Evolutionary conservation across 2,329 filamentous ascomycete genomes (phyloP), one percentile per base, ranked within the genome.

Genomic region (Chrysoporthe austroafricana): DNA sequence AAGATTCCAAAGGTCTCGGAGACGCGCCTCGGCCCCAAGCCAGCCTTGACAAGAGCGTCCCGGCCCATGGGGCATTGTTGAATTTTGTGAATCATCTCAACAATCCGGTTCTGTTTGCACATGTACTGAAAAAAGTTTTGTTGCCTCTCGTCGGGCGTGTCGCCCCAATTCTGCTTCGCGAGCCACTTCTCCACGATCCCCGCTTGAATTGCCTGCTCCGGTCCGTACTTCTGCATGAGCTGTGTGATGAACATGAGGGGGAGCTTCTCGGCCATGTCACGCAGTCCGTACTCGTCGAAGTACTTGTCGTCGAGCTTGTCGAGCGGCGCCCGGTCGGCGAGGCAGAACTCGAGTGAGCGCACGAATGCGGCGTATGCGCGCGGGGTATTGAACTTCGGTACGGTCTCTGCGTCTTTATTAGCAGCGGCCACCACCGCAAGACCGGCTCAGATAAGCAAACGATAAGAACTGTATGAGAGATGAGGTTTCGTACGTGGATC

Each of bases 161-260:
- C 79, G 26, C 90, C 91, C 82, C 91, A 94, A 8, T 88, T 86
- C 76, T 94, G 92, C 72, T 86, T 88, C 44, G 82, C 85, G n/a
- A 94, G 84, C 91, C 91, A 94, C 66, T 86, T 88, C 69, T 90
- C 88, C 50, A 94, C 84, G 70, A 94, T 87, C 7, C 84, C 84
- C 48, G 89, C 88, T 74, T 87, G 83, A 66, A 90, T 79, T 21
- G 93, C 78, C 64, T 84, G 84, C 36, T 83, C 82, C 1, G 84
- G 79, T 21, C 86, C 84, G 72, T 87, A 86, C 70, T 86, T 85
- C 68, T 83, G 84, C n/a, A 90, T 81, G 2, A 93, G 79, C 69
- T 88, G 83, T 44, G 79, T 77, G 60, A 88, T 74, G 58, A 90
- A 83, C 77, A 86, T 82, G 59, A 90, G 82, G 68, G 85, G 88